A percentile compares a stretch with the other conserved stretches of the same genome.
These are phyloP conservation scores for Fusarium guadeloupense DNA, from an alignment of 2,329 filamentous ascomycete genomes.

Conservation along the genomic window DNA sequence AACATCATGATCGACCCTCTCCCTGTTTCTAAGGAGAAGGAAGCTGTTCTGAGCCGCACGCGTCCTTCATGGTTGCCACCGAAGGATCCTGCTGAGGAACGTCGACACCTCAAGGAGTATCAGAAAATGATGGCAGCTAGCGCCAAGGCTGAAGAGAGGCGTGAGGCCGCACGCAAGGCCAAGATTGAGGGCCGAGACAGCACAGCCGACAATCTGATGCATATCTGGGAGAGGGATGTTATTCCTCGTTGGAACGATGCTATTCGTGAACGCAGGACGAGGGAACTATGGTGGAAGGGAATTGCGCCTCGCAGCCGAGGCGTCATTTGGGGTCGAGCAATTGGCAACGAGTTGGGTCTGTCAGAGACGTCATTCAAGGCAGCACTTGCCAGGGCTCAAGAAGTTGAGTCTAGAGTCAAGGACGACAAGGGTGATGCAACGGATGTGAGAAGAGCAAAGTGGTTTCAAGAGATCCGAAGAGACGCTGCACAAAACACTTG, in stretches of 20 bases:
- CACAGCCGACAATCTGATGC: slow-evolving; percentile 62
- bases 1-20: slow-evolving; percentile 87
- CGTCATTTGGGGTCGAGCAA: slow-evolving; percentile 73
- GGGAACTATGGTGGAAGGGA: slow-evolving; percentile 85
- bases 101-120: slow-evolving; percentile 85
- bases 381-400: slow-evolving; percentile 72
- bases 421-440: slow-evolving; percentile 62
- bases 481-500: slow-evolving; percentile 74
- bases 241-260: slow-evolving; percentile 79
- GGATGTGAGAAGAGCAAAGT: slow-evolving; percentile 64
- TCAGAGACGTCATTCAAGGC: slow-evolving; percentile 74
- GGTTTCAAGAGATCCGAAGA: slow-evolving; percentile 70
- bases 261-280: slow-evolving; percentile 72
- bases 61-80: slow-evolving; percentile 86
- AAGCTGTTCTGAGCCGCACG: slow-evolving; percentile 82
- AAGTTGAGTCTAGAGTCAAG: slow-evolving; percentile 66
- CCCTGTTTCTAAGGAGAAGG: slow-evolving; percentile 86
- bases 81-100: slow-evolving; percentile 91
- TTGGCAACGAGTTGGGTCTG: slow-evolving; percentile 77
- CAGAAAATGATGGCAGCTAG: slow-evolving; percentile 81
- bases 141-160: slow-evolving; percentile 67
- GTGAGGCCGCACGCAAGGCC: slow-evolving; percentile 61
- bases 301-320: slow-evolving; percentile 76
- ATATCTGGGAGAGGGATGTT: slow-evolving; percentile 79
- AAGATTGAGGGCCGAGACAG: slow-evolving; percentile 65